phyloP scores from a whole-genome alignment of 2,329 filamentous ascomycete genomes.

The Calonectria pseudoturangicola region DNA sequence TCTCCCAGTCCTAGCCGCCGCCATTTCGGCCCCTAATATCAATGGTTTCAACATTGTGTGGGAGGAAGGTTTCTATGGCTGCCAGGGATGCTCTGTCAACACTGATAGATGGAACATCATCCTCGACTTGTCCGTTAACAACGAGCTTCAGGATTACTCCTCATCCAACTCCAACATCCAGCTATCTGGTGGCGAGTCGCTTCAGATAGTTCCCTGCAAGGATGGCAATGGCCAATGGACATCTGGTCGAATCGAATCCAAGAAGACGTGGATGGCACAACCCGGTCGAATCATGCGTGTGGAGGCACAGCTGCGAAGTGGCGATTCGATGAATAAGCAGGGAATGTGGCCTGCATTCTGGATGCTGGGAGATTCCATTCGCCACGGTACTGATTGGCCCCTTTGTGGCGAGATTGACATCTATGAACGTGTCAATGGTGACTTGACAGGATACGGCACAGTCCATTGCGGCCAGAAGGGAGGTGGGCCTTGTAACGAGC shows the following conservation, averaged over 20 bases:
- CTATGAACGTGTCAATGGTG: conserved; percentile 69
- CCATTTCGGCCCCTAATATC: conserved; percentile 62
- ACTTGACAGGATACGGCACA: conserved; percentile 67
- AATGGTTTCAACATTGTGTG: conserved; percentile 65
- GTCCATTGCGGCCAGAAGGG: conserved; percentile 67
- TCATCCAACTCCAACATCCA: conserved; percentile 67
- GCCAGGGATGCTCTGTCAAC: conserved; percentile 62
- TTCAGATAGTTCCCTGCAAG: conserved; percentile 70
- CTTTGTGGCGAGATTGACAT: conserved; percentile 71
- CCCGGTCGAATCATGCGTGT: conserved; percentile 64
- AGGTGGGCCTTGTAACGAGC: conserved; percentile 69
- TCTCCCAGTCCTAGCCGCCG: conserved; percentile 54
- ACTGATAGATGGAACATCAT: conserved; percentile 66
- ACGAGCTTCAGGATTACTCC: conserved; percentile 69
- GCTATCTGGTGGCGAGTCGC: conserved; percentile 69
- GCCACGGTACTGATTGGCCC: conserved; percentile 68
- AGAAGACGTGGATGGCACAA: conserved; percentile 66
- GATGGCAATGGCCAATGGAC: conserved; percentile 66
- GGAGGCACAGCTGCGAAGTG: conserved; percentile 68
- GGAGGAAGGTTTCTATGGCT: conserved; percentile 67
- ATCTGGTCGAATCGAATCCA: conserved; percentile 69
- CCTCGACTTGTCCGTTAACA: conserved; percentile 67
- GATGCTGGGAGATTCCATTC: conserved; percentile 69
- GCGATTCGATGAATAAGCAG: conserved; percentile 63
- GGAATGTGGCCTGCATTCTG: conserved; percentile 74